Base-by-base conservation (phyloP, 768 basidiomycete species). In the Gymnopilus junonius region DNA sequence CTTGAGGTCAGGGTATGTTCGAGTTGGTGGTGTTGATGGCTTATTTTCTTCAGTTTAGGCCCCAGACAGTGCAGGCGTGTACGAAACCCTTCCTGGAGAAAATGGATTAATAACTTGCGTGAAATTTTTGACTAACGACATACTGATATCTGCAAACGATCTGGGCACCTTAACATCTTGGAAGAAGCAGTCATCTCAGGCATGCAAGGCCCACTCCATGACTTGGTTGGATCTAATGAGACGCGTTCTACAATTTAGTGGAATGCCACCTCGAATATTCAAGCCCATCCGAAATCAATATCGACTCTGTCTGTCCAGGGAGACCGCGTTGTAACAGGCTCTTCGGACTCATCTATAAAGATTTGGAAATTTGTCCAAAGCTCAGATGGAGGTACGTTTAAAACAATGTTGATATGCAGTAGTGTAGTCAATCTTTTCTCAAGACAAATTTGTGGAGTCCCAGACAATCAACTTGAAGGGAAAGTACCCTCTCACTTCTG, bases 271-370 rank as follows among this genome's bases (percentile, higher is more conserved):
- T 68, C 68, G 11, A 77, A 76, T 31, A 65, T 84, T 2, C 75
- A 87, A 62, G 92, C 88, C 0, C 96, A 98, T 74, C 64, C 75
- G 17, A 82, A 85, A 56, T 82, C 92, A 1, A 83, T 98, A 29
- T 90, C 93, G 12, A 82, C 89, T 2, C 73, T 98, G 3, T 85
- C 82, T 40, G 78, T 81, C 1, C 76, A 80, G 55, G 80, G 77
- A 15, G 73, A 79, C 45, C 75, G 79, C 35, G 63, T 96, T 8
- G 81, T 90, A 2, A 94, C 93, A 0, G 95, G 93, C 1, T 88
- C 92, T 15, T 97, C 95, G 0, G 95, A 98, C 73, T 86, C 88
- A 1, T 76, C 77, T 1, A 82, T 96, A 43, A 94, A 92, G 74
- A 78, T 93, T 27, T 98, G 94, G 94, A 74, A 75, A 31, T 50